These are phyloP conservation scores for Stagonosporopsis rhizophila DNA, from an alignment of 2,329 filamentous ascomycete species.

Conservation along the genomic window DNA sequence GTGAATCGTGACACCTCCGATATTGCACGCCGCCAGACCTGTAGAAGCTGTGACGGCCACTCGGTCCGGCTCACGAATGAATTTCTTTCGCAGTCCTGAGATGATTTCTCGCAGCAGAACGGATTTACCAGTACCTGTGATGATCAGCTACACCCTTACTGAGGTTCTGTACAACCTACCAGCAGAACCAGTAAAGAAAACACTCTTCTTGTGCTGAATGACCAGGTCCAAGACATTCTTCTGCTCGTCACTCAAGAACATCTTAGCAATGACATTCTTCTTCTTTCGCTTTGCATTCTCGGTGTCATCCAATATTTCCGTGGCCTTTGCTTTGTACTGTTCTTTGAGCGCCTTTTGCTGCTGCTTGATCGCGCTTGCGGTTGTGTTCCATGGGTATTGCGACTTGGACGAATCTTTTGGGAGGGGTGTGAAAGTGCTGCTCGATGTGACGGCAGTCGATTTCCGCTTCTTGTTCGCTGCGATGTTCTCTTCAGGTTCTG, in stretches of 20 bases:
- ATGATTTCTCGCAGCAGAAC: conserved; percentile 95
- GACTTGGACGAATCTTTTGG: conserved; percentile 44
- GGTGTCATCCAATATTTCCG: conserved; percentile 51
- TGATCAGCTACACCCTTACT: conserved; percentile 5
- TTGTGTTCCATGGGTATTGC: conserved; percentile 72
- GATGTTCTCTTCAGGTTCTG: conserved; percentile 29
- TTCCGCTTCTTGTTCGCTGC: conserved; percentile 38
- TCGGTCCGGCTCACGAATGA: conserved; percentile 76
- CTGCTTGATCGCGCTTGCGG: conserved; percentile 76
- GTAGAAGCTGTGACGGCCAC: conserved; percentile 96
- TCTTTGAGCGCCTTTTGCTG: conserved; percentile 76
- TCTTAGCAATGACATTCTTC: conserved; percentile 57
- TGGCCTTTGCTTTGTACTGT: conserved; percentile 57
- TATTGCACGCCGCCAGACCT: conserved; percentile 93
- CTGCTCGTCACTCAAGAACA: conserved; percentile 87
- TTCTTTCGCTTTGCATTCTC: conserved; percentile 55
- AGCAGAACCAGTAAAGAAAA: conserved; percentile 97
- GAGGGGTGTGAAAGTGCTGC: conserved; percentile 53
- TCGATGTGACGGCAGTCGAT: conserved; percentile 44
- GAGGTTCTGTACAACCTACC: conserved; percentile 52
- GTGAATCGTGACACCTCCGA: conserved; percentile 93
- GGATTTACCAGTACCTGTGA: conserved; percentile 83
- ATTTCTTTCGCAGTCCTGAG: conserved; percentile 76
- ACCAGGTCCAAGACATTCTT: conserved; percentile 83
- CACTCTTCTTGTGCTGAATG: conserved; percentile 79